Conservation (phyloP, 2,329 filamentous ascomycete genomes). For the Apiospora koreana region DNA sequence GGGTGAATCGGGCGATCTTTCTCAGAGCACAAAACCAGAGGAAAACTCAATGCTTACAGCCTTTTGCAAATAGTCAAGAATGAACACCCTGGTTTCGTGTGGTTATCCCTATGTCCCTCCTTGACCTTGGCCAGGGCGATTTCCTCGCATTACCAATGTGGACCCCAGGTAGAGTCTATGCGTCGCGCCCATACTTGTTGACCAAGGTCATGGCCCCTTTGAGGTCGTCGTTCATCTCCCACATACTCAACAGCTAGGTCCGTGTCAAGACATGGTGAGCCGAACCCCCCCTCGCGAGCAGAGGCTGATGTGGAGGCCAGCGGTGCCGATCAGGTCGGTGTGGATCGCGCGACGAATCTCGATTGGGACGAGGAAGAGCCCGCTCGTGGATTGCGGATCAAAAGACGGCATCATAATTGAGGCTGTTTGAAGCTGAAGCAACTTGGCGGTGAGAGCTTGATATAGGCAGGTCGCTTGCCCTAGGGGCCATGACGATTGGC, state of each 20-base stretch:
- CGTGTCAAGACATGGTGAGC: background rate
- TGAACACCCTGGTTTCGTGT: background rate
- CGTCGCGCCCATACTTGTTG: background rate
- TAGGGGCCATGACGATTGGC: too few species aligned
- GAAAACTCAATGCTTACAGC: background rate
- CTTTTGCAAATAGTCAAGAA: background rate
- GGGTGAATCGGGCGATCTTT: accelerated
- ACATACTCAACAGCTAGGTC: background rate
- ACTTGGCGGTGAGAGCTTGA: background rate
- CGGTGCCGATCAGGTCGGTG: background rate
- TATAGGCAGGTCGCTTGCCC: too few species aligned
- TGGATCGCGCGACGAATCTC: background rate
- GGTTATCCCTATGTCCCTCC: background rate
- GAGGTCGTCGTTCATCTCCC: background rate
- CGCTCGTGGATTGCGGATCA: background rate
- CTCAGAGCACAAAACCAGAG: too few species aligned
- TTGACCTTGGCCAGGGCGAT: background rate
- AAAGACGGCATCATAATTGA: background rate
- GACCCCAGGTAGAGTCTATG: background rate
- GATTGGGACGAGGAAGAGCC: background rate
- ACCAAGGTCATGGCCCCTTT: background rate
- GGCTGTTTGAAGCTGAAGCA: too few species aligned
- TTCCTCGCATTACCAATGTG: background rate
- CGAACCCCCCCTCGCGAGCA: background rate
- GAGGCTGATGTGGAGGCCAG: background rate